These are phyloP conservation scores for Centaurea solstitialis DNA, from an alignment of 129 eudicot species.

Conservation along the genomic window DNA sequence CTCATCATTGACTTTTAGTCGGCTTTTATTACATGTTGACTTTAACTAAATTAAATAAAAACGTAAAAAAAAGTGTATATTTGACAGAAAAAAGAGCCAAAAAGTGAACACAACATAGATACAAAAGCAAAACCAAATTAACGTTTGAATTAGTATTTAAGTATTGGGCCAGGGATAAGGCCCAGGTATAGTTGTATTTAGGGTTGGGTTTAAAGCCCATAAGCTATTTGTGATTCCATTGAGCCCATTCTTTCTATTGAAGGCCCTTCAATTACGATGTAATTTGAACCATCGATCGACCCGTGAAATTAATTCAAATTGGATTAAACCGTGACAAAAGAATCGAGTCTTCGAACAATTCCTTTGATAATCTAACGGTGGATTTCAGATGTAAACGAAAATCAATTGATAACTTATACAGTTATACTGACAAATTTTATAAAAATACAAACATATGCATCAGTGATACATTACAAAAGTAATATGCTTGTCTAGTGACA, in stretches of 20 bases:
- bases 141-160: too few relatives aligned
- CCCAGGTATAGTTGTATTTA: not conserved
- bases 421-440: too few relatives aligned
- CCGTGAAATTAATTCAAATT: not conserved
- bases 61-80: too few relatives aligned
- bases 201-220: not conserved
- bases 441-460: not conserved
- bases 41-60: too few relatives aligned
- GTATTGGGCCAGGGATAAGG: not conserved
- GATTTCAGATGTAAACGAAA: not conserved
- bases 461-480: too few relatives aligned
- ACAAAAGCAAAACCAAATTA: too few relatives aligned
- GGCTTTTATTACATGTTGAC: not conserved
- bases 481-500: not conserved
- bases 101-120: too few relatives aligned
- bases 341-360: too few relatives aligned
- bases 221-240: not conserved
- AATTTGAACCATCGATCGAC: not conserved
- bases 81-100: too few relatives aligned
- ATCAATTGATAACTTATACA: too few relatives aligned
- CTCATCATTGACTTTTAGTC: not conserved
- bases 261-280: not conserved
- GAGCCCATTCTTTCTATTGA: not conserved
- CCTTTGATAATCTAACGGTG: not conserved
- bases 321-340: not conserved